Base-by-base conservation (phyloP, 148 eudicot species). In the Linanthus parryae region DNA sequence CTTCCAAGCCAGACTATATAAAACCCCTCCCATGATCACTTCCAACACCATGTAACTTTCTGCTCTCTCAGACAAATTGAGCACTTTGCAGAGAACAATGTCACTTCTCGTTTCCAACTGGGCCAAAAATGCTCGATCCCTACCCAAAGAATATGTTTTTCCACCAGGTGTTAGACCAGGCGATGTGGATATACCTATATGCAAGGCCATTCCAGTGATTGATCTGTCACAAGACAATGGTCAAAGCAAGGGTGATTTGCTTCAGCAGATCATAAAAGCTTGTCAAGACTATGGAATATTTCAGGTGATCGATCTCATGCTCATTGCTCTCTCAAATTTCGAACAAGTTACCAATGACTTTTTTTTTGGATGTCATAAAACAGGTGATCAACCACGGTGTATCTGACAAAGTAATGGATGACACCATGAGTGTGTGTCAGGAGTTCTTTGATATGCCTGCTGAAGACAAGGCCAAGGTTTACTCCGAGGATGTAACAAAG, bases 311-410 rank as follows among this genome's bases (percentile, higher is more conserved):
- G n/a, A n/a, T n/a, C n/a, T n/a, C n/a, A n/a, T n/a, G n/a, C n/a
- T n/a, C n/a, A n/a, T n/a, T n/a, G n/a, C n/a, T n/a, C n/a, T n/a
- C n/a, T n/a, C n/a, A n/a, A n/a, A n/a, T n/a, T n/a, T n/a, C n/a
- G n/a, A n/a, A 33, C 37, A 10, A 33, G 6, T 33, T 33, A 5
- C 12, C 37, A 33, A 33, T 33, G 12, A 5, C 6, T 33, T 10
- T 5, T 33, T 33, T 33, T 38, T 38, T 38, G 16, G 12, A 12
- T 38, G 16, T 28, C 18, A 40, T 22, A 26, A 25, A 23, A 14
- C 49, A 62, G 66, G 66, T 62, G 35, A 43, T 52, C 41, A 62
- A 60, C 35, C 64, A 60, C 40, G 56, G 66, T 29, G 71, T 76
- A 24, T 39, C 68, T 3, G 47, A 28, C 5, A 63, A 63, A 11